Evolutionary conservation across 768 basidiomycete genomes (phyloP), one percentile per base, ranked within the genome.

Genomic region (Podaxis sp.): DNA sequence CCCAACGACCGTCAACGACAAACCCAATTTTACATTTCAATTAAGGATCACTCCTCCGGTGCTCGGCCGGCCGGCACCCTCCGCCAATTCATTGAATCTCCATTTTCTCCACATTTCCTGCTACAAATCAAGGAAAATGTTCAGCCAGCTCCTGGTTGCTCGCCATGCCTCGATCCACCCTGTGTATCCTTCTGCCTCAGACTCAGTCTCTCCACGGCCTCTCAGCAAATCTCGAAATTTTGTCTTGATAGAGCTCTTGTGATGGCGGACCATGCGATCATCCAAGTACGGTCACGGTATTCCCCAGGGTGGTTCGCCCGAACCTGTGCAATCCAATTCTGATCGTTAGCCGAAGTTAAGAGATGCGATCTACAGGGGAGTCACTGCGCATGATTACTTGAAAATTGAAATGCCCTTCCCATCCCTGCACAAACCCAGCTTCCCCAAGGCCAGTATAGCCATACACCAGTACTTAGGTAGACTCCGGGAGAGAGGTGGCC

Each of bases 11-110:
- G 54, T 57, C 37, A 38, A 37, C 56, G 17, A 46, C 56, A 44
- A 58, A 58, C 36, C 40, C 58, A 59, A 46, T 56, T 62, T 66
- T 64, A 58, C 65, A 53, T 56, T 58, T 7, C 57, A 38, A 60
- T 20, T 50, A 61, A 22, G 36, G 44, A 48, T 49, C 56, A 46
- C 50, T 12, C 33, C 36, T 54, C 54, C 62, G 48, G 58, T 12
- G 10, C 44, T 55, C 61, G 57, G 55, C 64, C 49, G 53, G 46
- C 65, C 54, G 53, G 54, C 10, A 33, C 26, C 12, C 4, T 12
- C 62, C 56, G 15, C 33, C 36, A 50, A 50, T 8, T 33, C 30
- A 1, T 28, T 55, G 40, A 12, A 17, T 17, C 52, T 33, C 44
- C 54, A 49, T 49, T 63, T 40, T 49, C 24, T 12, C 49, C 49